Conservation (phyloP, 1,139 yeast species). For the Taphrina confusa region DNA sequence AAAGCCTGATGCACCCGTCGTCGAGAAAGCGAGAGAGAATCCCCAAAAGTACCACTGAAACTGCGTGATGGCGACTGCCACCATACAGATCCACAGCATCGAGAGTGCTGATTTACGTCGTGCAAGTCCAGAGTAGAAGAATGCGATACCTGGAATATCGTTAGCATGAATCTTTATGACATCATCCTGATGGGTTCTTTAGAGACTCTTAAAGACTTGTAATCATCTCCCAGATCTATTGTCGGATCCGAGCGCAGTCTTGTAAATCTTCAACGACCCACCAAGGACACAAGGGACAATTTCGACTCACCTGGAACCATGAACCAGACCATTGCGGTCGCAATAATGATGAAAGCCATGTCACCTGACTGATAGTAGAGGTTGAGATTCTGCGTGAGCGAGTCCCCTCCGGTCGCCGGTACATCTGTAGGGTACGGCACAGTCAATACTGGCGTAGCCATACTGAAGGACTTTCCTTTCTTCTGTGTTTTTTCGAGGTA, state of each 20-base stretch:
- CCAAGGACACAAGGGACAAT: no score
- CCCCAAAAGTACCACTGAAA: slow-evolving; percentile 99
- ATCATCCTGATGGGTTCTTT: not conserved
- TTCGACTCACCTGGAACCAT: slow-evolving; percentile 69
- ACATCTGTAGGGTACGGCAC: slow-evolving; percentile 24
- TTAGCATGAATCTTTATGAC: not conserved
- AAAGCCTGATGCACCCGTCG: slow-evolving; percentile 72
- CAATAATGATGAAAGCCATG: slow-evolving; percentile 50
- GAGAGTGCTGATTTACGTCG: slow-evolving; percentile 88
- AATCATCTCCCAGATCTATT: no score
- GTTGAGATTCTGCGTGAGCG: slow-evolving; percentile 39
- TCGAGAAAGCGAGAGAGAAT: slow-evolving; percentile 81
- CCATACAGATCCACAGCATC: slow-evolving; percentile 79
- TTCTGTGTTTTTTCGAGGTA: no score
- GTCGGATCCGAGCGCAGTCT: no score
- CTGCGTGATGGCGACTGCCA: slow-evolving; percentile 74
- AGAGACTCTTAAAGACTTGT: no score
- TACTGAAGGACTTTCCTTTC: no score
- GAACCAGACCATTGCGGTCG: slow-evolving; percentile 72
- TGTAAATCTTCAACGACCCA: no score
- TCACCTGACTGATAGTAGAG: slow-evolving; percentile 55
- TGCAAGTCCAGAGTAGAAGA: slow-evolving; percentile 88
- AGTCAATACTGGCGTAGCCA: slow-evolving; percentile 27
- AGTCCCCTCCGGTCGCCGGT: slow-evolving; percentile 35
- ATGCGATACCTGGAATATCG: slow-evolving; percentile 65